Evolutionary conservation across 306 rosid genomes (phyloP), one percentile per base, ranked within the genome.

Genomic region (Begonia masoniana): DNA sequence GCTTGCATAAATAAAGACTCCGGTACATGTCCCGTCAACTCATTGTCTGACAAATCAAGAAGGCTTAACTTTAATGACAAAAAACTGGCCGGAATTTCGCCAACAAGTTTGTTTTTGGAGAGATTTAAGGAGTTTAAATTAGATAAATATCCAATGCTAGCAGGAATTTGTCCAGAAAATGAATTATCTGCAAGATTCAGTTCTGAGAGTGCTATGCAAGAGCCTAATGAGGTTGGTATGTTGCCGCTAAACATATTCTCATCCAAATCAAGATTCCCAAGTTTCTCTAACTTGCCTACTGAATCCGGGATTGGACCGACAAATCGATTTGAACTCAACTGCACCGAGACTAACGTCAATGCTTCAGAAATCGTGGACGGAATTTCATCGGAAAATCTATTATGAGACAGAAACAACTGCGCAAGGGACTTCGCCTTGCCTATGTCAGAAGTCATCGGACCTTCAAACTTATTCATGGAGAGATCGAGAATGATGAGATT

Each of bases 101-200:
- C 91, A 50, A 82, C 75, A 56, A 88, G 79, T 17, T 55, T 64
- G 71, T 88, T 88, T 15, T 56, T 62, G n/a, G 97, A 88, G 50
- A 88, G 71, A 70, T 84, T 82, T 65, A 88, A 62, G 59, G 93
- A 74, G 63, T 88, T 88, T 13, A 88, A 76, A 43, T 76, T 78
- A 15, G 61, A 79, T 26, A 88, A 67, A 66, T 71, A 62, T 23
- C 97, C 93, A 51, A 88, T 68, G 57, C 78, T 73, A 12, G 48
- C 16, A 0, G 97, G 93, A 59, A 88, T 80, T 36, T 59, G 52
- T 26, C 93, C 84, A 14, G 79, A 75, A 51, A 88, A 64, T 9
- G 62, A 68, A 55, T 84, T 88, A 7, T 52, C 74, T 11, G 93
- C 82, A 46, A 88, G 66, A 74, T 76, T 70, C 50, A 88, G 62